Evolutionary conservation across 2,329 filamentous ascomycete genomes (phyloP).

Genomic region (Fusarium domesticum): DNA sequence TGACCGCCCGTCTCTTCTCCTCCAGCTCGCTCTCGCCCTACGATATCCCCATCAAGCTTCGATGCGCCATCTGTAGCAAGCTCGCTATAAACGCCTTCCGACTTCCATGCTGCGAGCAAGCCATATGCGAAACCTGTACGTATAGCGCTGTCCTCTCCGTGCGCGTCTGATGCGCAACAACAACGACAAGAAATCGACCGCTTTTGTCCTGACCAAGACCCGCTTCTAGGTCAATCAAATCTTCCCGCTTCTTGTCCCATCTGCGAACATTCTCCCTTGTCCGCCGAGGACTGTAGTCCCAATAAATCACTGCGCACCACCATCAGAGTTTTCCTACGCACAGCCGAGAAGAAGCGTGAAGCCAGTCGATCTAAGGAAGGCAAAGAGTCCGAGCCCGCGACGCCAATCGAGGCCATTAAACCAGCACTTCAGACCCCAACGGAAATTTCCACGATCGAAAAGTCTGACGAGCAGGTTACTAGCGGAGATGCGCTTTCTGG

Average conservation of each 20-base stretch:
- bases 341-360: constrained; percentile 85
- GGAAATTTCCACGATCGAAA: constrained; percentile 19
- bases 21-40: constrained; percentile 73
- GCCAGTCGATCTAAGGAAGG: constrained; percentile 53
- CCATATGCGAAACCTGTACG: constrained; percentile 84
- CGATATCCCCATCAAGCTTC: constrained; percentile 92
- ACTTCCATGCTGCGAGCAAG: constrained; percentile 90
- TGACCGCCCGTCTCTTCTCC: constrained; percentile 9
- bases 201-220: background rate
- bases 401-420: constrained; percentile 42
- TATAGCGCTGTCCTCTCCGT: constrained; percentile 2
- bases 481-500: constrained; percentile 6
- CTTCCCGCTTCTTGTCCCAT: constrained; percentile 81
- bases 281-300: constrained; percentile 79
- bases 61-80: constrained; percentile 90
- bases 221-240: constrained; percentile 64
- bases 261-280: constrained; percentile 87
- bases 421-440: constrained; percentile 29
- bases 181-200: background rate
- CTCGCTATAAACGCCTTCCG: constrained; percentile 88
- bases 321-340: constrained; percentile 85
- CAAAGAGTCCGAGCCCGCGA: constrained; percentile 39
- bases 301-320: constrained; percentile 92
- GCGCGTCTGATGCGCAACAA: background rate
- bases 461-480: constrained; percentile 15